Evolutionary conservation across 1,284 basidiomycete species (phyloP).

Genomic region (Moesziomyces globuligerus): DNA sequence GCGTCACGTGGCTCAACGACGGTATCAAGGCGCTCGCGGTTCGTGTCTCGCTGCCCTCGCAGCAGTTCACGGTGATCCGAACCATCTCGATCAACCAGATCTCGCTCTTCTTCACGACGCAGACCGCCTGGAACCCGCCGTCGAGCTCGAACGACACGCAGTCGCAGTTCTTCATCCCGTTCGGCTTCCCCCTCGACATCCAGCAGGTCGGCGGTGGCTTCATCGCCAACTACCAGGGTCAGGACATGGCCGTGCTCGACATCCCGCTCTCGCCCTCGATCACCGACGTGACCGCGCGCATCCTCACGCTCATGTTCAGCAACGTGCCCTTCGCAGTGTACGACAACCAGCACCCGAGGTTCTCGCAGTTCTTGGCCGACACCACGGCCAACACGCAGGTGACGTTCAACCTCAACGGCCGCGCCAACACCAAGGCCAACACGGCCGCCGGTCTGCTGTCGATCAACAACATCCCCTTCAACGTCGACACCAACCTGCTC

Average conservation of each 20-base stretch:
- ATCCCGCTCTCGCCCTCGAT: constrained; percentile 74
- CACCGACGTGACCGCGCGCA: constrained; percentile 75
- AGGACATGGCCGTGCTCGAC: constrained; percentile 74
- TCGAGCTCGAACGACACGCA: constrained; percentile 75
- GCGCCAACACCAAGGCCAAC: constrained; percentile 73
- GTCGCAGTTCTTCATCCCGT: constrained; percentile 77
- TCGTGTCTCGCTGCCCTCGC: constrained; percentile 75
- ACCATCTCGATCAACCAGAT: constrained; percentile 76
- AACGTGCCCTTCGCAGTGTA: constrained; percentile 75
- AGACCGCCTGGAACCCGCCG: constrained; percentile 71
- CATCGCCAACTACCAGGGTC: constrained; percentile 72
- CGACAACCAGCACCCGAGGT: constrained; percentile 71
- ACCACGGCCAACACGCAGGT: constrained; percentile 73
- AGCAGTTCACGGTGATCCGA: constrained; percentile 76
- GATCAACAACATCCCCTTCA: constrained; percentile 74
- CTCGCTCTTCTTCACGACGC: constrained; percentile 74
- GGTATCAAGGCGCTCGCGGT: constrained; percentile 78
- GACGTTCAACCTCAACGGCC: constrained; percentile 74
- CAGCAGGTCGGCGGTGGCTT: constrained; percentile 75
- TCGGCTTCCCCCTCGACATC: constrained; percentile 78
- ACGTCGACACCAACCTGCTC: constrained; percentile 74
- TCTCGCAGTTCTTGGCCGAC: constrained; percentile 76
- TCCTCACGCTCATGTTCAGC: constrained; percentile 75
- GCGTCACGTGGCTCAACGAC: constrained; percentile 78
- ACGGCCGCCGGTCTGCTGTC: constrained; percentile 78